A percentile compares a stretch with the other conserved stretches of the same genome.
These are phyloP conservation scores for Corinectria fuckeliana DNA, from an alignment of 2,329 filamentous ascomycete genomes.

Conservation along the genomic window DNA sequence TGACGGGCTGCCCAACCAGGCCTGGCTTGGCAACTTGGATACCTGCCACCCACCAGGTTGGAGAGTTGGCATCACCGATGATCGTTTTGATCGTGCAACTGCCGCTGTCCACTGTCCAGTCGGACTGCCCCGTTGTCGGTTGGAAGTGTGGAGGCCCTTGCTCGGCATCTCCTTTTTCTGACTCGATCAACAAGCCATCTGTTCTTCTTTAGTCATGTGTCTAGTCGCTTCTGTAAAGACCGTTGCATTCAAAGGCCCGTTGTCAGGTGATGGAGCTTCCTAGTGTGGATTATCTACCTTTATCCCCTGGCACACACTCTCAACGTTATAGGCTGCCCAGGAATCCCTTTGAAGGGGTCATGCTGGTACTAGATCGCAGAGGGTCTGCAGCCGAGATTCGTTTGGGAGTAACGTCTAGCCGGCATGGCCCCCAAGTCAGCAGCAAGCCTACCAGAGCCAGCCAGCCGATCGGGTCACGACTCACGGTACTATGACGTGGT, in stretches of 20 bases:
- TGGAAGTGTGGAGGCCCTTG: constrained; percentile 19
- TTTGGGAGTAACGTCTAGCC: constrained; percentile 21
- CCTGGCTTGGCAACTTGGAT: not conserved
- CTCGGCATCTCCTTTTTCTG: constrained; percentile 16
- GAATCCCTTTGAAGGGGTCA: constrained; percentile 11
- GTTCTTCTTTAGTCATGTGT: constrained; percentile 19
- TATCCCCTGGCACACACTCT: not conserved
- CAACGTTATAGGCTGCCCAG: constrained; percentile 3
- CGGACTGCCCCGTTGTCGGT: constrained; percentile 6
- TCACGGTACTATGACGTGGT: constrained; percentile 39
- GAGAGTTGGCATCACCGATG: constrained; percentile 10
- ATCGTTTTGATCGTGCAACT: constrained; percentile 26
- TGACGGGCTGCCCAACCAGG: not conserved
- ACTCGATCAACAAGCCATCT: constrained; percentile 14
- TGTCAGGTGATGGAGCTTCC: constrained; percentile 25
- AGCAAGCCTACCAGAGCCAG: constrained; percentile 19
- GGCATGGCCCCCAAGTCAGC: constrained; percentile 24
- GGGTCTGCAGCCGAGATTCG: constrained; percentile 29
- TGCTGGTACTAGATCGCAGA: constrained; percentile 23
- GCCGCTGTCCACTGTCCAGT: constrained; percentile 16
- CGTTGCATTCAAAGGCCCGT: constrained; percentile 18
- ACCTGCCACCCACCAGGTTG: constrained; percentile 11
- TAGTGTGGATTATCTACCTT: constrained; percentile 9
- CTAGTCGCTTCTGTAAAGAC: constrained; percentile 14
- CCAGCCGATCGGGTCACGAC: constrained; percentile 37